These are phyloP conservation scores for Mycena alexandri DNA, from an alignment of 768 basidiomycete genomes.

Conservation along the genomic window DNA sequence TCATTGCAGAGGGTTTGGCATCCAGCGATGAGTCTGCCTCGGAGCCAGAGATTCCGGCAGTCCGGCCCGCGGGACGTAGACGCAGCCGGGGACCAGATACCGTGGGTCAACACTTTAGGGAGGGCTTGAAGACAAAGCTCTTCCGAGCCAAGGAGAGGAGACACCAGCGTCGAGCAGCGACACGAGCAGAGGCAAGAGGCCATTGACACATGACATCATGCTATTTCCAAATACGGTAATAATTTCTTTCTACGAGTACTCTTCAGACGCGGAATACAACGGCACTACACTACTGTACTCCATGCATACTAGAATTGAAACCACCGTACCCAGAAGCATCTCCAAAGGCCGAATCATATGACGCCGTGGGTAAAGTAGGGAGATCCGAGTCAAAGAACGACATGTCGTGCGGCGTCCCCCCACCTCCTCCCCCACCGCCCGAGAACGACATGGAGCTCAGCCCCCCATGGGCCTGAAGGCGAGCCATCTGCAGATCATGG, in stretches of 20 bases:
- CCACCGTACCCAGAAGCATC: too few relatives aligned
- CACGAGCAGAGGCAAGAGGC: conserved; percentile 2
- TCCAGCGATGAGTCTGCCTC: neutral
- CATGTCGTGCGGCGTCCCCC: too few relatives aligned
- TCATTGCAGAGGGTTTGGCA: conserved; percentile 18
- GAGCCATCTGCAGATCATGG: conserved; percentile 39
- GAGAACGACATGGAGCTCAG: neutral
- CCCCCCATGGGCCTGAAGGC: neutral
- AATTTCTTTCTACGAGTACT: too few relatives aligned
- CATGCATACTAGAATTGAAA: too few relatives aligned
- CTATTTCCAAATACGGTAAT: too few relatives aligned
- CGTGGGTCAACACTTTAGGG: conserved; percentile 4
- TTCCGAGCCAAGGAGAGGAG: conserved; percentile 8
- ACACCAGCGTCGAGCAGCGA: neutral
- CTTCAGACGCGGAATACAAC: too few relatives aligned
- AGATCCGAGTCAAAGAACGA: too few relatives aligned
- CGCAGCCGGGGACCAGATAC: neutral
- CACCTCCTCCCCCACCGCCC: too few relatives aligned
- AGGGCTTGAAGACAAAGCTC: conserved; percentile 5
- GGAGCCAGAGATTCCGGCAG: neutral
- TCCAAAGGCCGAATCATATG: too few relatives aligned
- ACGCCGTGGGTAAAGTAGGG: too few relatives aligned
- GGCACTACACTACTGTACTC: too few relatives aligned
- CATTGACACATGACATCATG: too few relatives aligned
- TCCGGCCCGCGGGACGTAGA: neutral